Evolutionary conservation across 2,329 filamentous ascomycete species (phyloP).

Genomic region (Fusarium austroafricanum): DNA sequence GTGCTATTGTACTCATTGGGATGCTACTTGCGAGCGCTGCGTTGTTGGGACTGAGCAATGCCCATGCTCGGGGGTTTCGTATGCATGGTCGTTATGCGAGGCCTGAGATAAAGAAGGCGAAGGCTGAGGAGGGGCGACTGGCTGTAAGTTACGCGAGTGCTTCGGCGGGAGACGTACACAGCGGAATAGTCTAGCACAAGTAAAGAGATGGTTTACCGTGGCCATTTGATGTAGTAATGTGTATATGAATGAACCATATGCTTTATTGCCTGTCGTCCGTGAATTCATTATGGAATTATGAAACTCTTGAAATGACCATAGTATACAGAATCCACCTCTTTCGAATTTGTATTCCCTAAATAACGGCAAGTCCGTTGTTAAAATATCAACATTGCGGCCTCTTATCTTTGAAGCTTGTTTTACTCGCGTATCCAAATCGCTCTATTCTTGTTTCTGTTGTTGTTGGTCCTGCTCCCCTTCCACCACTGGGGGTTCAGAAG

Average conservation of each 20-base stretch:
- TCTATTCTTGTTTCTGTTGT: constrained; percentile 8
- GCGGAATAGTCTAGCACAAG: not conserved
- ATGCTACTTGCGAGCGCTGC: constrained; percentile 65
- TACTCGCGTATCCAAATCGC: not conserved
- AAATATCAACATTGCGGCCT: not conserved
- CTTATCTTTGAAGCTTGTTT: not conserved
- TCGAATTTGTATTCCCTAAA: not conserved
- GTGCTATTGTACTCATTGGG: constrained; percentile 62
- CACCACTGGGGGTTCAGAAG: not conserved
- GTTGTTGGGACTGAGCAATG: constrained; percentile 66
- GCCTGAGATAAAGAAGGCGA: constrained; percentile 31
- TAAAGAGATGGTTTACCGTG: not conserved
- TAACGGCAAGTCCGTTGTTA: not conserved
- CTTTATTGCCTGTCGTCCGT: constrained; percentile 25
- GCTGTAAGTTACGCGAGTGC: not conserved
- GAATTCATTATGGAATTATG: constrained; percentile 25
- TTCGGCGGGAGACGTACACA: constrained; percentile 1
- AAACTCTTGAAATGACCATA: constrained; percentile 6
- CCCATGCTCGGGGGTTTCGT: constrained; percentile 57
- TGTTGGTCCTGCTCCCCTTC: constrained; percentile 26
- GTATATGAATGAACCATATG: constrained; percentile 1
- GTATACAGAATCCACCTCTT: constrained; percentile 37
- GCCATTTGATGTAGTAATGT: not conserved
- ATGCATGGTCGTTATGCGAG: constrained; percentile 63
- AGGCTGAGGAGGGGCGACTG: not conserved